Base-by-base conservation (phyloP, 768 basidiomycete species). In the Mycena polygramma region DNA sequence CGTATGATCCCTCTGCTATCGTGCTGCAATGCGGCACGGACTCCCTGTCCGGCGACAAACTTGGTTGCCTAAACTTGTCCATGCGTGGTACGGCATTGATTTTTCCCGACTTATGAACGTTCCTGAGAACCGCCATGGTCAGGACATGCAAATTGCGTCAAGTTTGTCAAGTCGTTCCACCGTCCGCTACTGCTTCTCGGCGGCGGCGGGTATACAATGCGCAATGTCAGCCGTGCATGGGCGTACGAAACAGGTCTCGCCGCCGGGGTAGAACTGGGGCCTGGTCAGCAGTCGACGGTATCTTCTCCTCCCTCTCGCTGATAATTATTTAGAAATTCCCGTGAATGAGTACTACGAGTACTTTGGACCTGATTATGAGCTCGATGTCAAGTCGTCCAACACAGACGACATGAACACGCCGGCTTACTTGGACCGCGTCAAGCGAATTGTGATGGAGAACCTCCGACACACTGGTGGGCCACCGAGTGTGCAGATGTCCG, bases 321-420 rank as follows among this genome's bases (percentile, higher is more conserved):
- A 60, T 52, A 10, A n/a, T 43, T 45, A 46, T 24, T n/a, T 76
- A 97, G 97, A 95, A 77, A 97, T 99, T 63, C 98, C 98, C 3
- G 92, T 97, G 72, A 99, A 99, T 77, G 98, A 99, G 82, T 99
- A 99, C 82, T 99, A 97, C 77, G 97, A 99, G 78, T 99, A 99
- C 81, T 99, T 98, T 79, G 98, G 98, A 0, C 98, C 98, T 4
- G 95, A 97, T 76, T 98, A 99, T 77, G 90, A 96, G 78, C 88
- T 99, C 39, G 95, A 99, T 78, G 98, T 99, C 36, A 94, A 92
- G 75, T 84, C 95, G 15, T 96, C 95, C 15, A 99, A 99, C 78
- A 93, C 95, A 69, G 96, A 98, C 74, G 97, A 99, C 77, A 83
- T 97, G 83, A 99, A 99, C 77, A 94, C 94, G 4, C 90, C 89